Conservation (phyloP, 1,139 yeast species). For the Starmera stellimalicola region DNA sequence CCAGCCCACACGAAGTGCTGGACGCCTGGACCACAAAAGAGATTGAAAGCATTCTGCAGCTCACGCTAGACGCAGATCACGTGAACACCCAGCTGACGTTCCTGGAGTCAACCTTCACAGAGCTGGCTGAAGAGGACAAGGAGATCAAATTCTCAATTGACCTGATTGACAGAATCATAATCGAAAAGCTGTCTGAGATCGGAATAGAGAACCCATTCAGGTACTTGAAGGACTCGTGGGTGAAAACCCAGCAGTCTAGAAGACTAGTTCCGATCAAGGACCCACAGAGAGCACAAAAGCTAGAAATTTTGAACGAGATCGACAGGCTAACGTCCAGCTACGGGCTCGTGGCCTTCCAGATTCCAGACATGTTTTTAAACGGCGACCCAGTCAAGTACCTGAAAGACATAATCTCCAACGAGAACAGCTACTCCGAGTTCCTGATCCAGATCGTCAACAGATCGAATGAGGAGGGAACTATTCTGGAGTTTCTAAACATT, state of each 20-base stretch:
- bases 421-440: constrained; percentile 39
- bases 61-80: constrained; percentile 23
- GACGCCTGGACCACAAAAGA: constrained; percentile 24
- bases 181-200: constrained; percentile 45
- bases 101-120: constrained; percentile 31
- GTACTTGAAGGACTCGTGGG: constrained; percentile 39
- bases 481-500: constrained; percentile 49
- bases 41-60: constrained; percentile 33
- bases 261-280: constrained; percentile 36
- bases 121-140: constrained; percentile 24
- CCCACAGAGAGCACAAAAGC: constrained; percentile 28
- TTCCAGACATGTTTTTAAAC: constrained; percentile 50
- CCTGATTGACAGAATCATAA: constrained; percentile 35
- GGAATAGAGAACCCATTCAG: constrained; percentile 40
- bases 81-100: constrained; percentile 18
- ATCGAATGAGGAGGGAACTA: constrained; percentile 56
- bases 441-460: constrained; percentile 47
- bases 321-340: constrained; percentile 52
- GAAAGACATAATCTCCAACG: constrained; percentile 25
- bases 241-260: constrained; percentile 28
- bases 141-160: constrained; percentile 21
- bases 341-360: constrained; percentile 61
- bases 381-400: constrained; percentile 16
- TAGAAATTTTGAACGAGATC: constrained; percentile 36
- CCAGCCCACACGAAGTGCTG: constrained; percentile 8